Evolutionary conservation across 768 basidiomycete species (phyloP), one percentile per base, ranked within the genome.

Genomic region (Russula sp.): DNA sequence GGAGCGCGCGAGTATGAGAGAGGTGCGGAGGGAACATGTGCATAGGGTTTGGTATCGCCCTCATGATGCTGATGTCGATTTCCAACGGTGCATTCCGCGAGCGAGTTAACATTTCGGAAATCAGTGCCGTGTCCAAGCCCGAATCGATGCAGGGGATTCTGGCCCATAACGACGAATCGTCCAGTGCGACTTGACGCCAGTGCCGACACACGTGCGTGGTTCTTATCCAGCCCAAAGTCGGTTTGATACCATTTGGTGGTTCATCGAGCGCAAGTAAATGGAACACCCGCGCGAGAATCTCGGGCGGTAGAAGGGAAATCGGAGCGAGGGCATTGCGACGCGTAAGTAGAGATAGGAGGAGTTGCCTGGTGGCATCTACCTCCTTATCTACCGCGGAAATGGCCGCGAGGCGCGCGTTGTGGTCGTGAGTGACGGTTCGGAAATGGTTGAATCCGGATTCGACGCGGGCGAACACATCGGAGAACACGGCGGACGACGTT

Each of bases 121-220:
- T 20, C 54, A 58, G 65, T 1, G 10, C 10, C 2, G 14, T 8
- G 14, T 40, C 36, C 7, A 28, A 13, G 6, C 9, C 5, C 9
- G 13, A 1, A 9, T 40, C 32, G 20, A 52, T 11, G 1, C 63
- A 48, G 5, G 24, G 22, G 49, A 67, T 44, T 9, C 44, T 46
- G 49, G 46, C 40, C 66, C 66, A 66, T 28, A 61, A 40, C 4
- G 28, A 40, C 13, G 64, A 44, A 5, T 67, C 53, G 18, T 44
- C 59, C 22, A 67, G 32, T n/a, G 67, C 56, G 28, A 64, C 50
- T 7, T 56, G 53, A 36, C 64, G 64, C 67, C 67, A 67, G 36
- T 57, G 51, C 14, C 22, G 64, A 30, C 67, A 67, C 14, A 67
- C 67, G 44, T 67, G 67, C 20, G 67, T 67, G 7, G 30, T 56